Evolutionary conservation across 2,329 filamentous ascomycete species (phyloP), one percentile per base, ranked within the genome.

Genomic region (Penicillium sp.): DNA sequence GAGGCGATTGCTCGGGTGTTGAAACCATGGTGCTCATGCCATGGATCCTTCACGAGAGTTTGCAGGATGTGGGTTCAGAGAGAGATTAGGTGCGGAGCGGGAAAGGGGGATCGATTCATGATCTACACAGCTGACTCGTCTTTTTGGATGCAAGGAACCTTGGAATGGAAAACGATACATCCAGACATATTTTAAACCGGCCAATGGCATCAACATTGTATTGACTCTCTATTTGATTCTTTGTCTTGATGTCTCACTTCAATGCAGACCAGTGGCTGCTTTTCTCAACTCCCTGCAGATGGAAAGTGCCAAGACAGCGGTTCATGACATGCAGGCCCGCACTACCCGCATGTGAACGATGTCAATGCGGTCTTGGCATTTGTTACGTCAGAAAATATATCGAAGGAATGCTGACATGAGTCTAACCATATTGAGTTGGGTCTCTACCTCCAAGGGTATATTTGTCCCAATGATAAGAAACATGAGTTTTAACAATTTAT

Each of bases 221-320:
- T 33, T 16, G 1, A 16, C 13, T 14, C 31, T 33, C 4, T 6
- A 14, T 14, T 33, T 0, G 13, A 33, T 33, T 33, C 13, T 33
- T 7, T 33, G 29, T 5, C 31, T 33, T 14, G 11, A 2, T 16
- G 31, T 33, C 13, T 16, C 14, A 6, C 13, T 33, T 33, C 14
- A 33, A 33, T 33, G 31, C 4, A 33, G n/a, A 4, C 16, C 35
- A 39, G 19, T 39, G 35, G 7, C 19, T n/a, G 35, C n/a, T 19
- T 39, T 39, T 39, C 35, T 39, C 9, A 2, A 4, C 11, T 21
- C 11, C 39, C 39, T 13, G n/a, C 19, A 13, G 11, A 42, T 29
- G 39, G 29, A 24, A 27, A 42, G 49, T 57, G 58, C 53, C 58
- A 50, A 46, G 45, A 39, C n/a, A 35, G 45, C 57, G 52, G 52